Evolutionary conservation across 768 basidiomycete species (phyloP).

Genomic region (Calocera cornea): DNA sequence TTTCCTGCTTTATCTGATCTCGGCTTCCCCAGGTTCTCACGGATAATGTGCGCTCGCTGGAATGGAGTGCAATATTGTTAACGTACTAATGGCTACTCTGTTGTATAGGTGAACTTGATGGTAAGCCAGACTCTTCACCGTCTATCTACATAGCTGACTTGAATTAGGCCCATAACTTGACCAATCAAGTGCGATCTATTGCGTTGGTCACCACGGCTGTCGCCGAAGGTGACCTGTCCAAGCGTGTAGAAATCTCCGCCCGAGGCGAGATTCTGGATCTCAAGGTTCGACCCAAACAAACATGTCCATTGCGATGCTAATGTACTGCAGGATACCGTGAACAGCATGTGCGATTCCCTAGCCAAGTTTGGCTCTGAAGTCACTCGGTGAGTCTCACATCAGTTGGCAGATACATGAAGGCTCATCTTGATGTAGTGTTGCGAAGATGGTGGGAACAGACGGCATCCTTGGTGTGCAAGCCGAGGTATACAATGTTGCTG

Average conservation of each 20-base stretch:
- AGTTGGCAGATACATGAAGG: neutral
- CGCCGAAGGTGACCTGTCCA: constrained; percentile 18
- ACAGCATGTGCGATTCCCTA: constrained; percentile 47
- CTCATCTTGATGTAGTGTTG: constrained; percentile 41
- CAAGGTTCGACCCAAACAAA: too few species aligned
- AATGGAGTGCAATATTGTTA: neutral
- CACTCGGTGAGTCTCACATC: constrained; percentile 22
- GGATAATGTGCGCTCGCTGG: neutral
- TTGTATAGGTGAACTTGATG: constrained; percentile 27
- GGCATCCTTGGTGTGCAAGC: constrained; percentile 91
- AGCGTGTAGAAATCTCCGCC: constrained; percentile 67
- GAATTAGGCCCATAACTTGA: constrained; percentile 22
- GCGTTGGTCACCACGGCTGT: constrained; percentile 29
- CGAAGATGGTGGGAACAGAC: constrained; percentile 93
- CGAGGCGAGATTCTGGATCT: constrained; percentile 79
- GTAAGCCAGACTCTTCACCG: constrained; percentile 12
- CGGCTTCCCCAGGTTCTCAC: constrained; percentile 23
- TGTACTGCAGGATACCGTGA: constrained; percentile 71
- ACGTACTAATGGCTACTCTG: constrained; percentile 16
- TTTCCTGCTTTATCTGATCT: constrained; percentile 23
- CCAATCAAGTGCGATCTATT: constrained; percentile 31
- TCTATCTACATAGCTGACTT: neutral
- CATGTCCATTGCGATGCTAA: too few species aligned
- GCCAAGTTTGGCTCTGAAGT: constrained; percentile 32
- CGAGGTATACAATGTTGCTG: constrained; percentile 82